These are phyloP conservation scores for Salicornia ramosissima DNA, from an alignment of 148 eudicot genomes.

Conservation along the genomic window DNA sequence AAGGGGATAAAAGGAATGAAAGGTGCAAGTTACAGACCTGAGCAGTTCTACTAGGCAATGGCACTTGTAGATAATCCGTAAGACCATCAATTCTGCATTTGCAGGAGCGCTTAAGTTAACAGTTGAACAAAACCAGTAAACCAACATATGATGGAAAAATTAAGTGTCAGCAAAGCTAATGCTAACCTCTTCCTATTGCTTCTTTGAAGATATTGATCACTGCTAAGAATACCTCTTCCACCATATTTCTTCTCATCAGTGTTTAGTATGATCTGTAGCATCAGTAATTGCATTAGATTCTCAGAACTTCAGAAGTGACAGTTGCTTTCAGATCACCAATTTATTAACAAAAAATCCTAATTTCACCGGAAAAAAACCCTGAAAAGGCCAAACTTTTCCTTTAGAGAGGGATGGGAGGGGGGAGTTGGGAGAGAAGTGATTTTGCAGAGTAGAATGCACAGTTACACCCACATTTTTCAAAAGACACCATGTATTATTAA, in stretches of 20 bases:
- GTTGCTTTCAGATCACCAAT: background rate
- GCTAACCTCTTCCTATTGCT: constrained; percentile 65
- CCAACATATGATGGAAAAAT: constrained; percentile 3
- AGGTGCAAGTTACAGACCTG: constrained; percentile 51
- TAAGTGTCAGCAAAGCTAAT: background rate
- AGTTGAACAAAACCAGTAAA: constrained; percentile 8
- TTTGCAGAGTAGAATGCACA: too few species aligned
- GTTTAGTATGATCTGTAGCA: constrained; percentile 63
- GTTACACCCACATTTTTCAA: too few species aligned
- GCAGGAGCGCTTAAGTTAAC: constrained; percentile 6
- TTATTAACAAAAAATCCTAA: background rate
- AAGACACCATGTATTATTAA: too few species aligned
- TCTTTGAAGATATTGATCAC: constrained; percentile 60
- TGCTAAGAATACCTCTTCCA: constrained; percentile 58
- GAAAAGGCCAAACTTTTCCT: too few species aligned
- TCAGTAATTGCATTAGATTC: background rate
- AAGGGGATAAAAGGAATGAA: background rate
- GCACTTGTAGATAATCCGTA: constrained; percentile 65
- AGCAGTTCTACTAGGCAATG: constrained; percentile 81
- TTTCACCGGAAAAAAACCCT: background rate
- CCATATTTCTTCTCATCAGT: constrained; percentile 86
- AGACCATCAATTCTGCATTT: constrained; percentile 71
- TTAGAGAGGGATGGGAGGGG: too few species aligned
- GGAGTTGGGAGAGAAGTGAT: too few species aligned
- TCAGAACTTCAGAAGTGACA: background rate